Evolutionary conservation across 108 stramenopile species (phyloP).

Genomic region (Cyclotella atomus): DNA sequence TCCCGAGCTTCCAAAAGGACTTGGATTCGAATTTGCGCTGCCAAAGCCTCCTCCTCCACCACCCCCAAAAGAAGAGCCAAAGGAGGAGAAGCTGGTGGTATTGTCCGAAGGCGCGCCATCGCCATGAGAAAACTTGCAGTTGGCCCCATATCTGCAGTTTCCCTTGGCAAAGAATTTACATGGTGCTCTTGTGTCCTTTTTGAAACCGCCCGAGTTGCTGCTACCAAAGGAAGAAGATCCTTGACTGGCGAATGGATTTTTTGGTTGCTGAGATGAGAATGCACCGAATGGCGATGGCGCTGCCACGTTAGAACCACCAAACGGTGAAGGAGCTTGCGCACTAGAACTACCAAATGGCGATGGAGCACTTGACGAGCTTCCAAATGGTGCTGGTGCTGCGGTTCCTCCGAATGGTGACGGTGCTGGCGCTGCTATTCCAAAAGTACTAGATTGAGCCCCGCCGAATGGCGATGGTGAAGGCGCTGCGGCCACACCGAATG

Average conservation of each 20-base stretch:
- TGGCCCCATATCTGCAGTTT: constrained; percentile 66
- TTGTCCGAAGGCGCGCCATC: not conserved
- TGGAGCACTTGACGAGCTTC: not conserved
- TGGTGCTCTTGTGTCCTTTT: constrained; percentile 40
- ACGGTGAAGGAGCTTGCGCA: constrained; percentile 31
- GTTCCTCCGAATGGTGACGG: constrained; percentile 6
- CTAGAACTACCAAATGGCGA: constrained; percentile 47
- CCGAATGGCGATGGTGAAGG: not conserved
- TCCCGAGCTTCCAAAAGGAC: constrained; percentile 9
- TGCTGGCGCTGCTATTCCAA: not conserved
- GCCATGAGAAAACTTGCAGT: constrained; percentile 78
- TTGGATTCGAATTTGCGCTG: constrained; percentile 11
- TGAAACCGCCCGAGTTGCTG: constrained; percentile 21
- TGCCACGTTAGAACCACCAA: constrained; percentile 25
- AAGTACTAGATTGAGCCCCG: not conserved
- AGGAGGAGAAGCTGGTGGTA: constrained; percentile 5
- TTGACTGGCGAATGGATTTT: constrained; percentile 13
- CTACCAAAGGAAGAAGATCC: constrained; percentile 32
- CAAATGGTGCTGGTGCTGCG: too few relatives aligned
- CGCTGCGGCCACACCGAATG: not conserved
- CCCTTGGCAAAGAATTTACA: constrained; percentile 84
- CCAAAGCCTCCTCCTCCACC: constrained; percentile 5
- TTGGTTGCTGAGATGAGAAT: constrained; percentile 23
- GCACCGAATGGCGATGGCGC: constrained; percentile 47
- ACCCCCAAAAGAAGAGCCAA: constrained; percentile 13